phyloP scores from a whole-genome alignment of 257 asterid species.

The Henckelia pumila region DNA sequence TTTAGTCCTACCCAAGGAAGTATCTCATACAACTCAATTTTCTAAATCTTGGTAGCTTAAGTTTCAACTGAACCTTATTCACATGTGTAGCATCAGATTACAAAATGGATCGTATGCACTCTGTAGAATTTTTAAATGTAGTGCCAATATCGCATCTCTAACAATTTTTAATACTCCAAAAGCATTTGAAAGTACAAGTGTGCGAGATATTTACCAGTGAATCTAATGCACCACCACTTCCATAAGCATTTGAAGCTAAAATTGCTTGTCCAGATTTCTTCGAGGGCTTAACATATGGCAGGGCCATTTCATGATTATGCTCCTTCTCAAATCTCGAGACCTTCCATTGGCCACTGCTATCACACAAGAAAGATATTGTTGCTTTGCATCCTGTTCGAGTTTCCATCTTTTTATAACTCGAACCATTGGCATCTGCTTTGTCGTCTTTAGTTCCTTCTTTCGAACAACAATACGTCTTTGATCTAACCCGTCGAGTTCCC shows the following conservation, averaged over 20 bases:
- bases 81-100: constrained; percentile 8
- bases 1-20: background rate
- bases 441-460: constrained; percentile 70
- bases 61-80: constrained; percentile 15
- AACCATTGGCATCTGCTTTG: constrained; percentile 32
- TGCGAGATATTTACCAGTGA: constrained; percentile 39
- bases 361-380: constrained; percentile 57
- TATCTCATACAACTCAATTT: background rate
- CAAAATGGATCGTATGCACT: constrained; percentile 2
- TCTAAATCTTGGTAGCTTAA: background rate
- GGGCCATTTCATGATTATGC: constrained; percentile 74
- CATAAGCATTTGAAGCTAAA: constrained; percentile 51
- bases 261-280: constrained; percentile 63
- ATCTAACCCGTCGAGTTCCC: constrained; percentile 60
- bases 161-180: constrained; percentile 9
- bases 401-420: constrained; percentile 51
- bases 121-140: constrained; percentile 7
- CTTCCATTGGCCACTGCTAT: constrained; percentile 58
- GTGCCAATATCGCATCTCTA: constrained; percentile 2
- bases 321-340: constrained; percentile 59
- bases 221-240: constrained; percentile 44
- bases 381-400: constrained; percentile 77
- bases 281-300: constrained; percentile 49
- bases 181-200: constrained; percentile 14
- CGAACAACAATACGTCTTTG: constrained; percentile 64